Conservation (phyloP, 805 yeast genomes). For the Kodamaea kaohsiungensis region DNA sequence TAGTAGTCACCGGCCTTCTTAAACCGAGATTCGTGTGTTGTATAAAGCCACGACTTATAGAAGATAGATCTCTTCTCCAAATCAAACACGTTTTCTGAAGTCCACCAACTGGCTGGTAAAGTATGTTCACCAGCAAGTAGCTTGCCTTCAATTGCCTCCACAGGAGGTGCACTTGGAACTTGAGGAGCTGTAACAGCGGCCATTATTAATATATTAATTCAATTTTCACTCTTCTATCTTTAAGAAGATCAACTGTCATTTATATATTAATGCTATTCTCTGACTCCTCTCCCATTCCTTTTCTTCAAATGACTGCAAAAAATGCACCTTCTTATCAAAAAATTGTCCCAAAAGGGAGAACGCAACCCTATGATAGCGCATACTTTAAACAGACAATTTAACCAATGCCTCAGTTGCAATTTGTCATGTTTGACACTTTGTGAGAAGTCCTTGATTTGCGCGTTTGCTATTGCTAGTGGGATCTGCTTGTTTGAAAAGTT, state of each 20-base stretch:
- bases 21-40: conserved; percentile 54
- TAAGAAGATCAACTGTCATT: neutral
- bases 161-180: conserved; percentile 27
- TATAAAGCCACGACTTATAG: conserved; percentile 56
- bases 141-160: conserved; percentile 14
- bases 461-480: neutral
- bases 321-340: neutral
- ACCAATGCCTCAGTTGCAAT: neutral
- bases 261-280: neutral
- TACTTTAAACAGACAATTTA: neutral
- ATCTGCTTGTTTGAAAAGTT: too few relatives aligned
- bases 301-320: neutral
- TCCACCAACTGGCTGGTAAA: conserved; percentile 69
- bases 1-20: conserved; percentile 59
- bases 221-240: neutral
- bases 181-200: conserved; percentile 10
- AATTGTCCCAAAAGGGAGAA: neutral
- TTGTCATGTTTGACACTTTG: neutral
- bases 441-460: neutral
- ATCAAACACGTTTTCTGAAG: conserved; percentile 56
- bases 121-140: conserved; percentile 42
- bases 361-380: neutral
- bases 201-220: neutral
- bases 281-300: neutral
- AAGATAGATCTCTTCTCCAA: conserved; percentile 60